Base-by-base conservation (phyloP, 2,329 filamentous ascomycete species). In the Arthrobotrys musiformis region DNA sequence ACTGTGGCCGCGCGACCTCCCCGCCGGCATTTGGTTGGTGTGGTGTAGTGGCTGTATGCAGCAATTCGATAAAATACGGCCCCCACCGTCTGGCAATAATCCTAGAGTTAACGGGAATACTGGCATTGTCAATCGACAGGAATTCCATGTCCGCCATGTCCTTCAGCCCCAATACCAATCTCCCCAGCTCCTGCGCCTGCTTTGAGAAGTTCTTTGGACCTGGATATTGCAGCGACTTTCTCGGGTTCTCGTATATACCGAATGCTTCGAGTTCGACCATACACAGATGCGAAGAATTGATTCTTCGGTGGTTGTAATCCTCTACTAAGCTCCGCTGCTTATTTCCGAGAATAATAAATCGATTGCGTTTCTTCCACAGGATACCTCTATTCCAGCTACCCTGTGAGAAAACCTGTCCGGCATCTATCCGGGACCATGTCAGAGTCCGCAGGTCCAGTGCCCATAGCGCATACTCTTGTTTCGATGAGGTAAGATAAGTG, bases 391-490 rank as follows among this genome's bases (percentile, higher is more conserved):
- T 99, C 95, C 95, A 99, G 83, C 94, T 98, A 50, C 95, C 95
- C 82, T 97, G 93, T 81, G 93, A 94, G 83, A 99, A 98, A 2
- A 98, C 94, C 78, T 90, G 94, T 7, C 92, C 94, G 0, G 94
- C 95, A 84, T 99, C 95, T 79, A 99, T 98, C 7, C 94, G 92
- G 68, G 92, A 94, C 95, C 95, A 99, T 0, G 92, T 95, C 66
- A 99, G 85, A 0, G 91, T 95, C 73, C 91, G 90, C 69, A 99
- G 84, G 82, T 99, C 94, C 56, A 99, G 85, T 1, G 95, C 94
- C 95, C 95, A 99, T 0, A 99, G 86, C 0, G 95, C 94, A 84
- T 98, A 99, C 83, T 99, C 95, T 82, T 98, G 94, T 84, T 97
- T 98, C 0, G 94, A 97, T 0, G 94, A 97, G 0, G 95, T 99